These are phyloP conservation scores for Wickerhamiella vanderwaltii DNA, from an alignment of 805 yeast genomes.

Conservation along the genomic window DNA sequence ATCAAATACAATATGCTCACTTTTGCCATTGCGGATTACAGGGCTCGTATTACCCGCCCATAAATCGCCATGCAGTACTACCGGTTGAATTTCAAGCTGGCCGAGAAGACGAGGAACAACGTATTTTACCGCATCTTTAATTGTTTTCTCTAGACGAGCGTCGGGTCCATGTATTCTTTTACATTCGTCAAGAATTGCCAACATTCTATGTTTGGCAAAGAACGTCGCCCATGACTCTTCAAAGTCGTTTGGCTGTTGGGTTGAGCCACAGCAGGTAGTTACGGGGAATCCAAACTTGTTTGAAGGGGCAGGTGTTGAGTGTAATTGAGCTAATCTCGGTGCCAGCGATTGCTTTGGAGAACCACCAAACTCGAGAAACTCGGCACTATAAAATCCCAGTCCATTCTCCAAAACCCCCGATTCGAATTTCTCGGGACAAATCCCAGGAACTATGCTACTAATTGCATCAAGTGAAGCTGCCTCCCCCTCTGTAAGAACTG, in stretches of 20 bases:
- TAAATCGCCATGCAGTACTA: not conserved
- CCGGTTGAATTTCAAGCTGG: not conserved
- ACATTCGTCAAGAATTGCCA: not conserved
- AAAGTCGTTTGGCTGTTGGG: not conserved
- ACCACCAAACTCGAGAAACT: not conserved
- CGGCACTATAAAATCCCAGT: not conserved
- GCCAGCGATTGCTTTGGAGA: not conserved
- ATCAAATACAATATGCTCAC: not conserved
- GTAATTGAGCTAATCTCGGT: not conserved
- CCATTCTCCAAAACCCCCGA: not conserved
- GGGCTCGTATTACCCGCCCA: not conserved
- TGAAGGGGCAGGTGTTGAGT: not conserved
- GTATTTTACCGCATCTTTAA: not conserved
- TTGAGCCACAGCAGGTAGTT: not conserved
- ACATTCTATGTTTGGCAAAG: not conserved
- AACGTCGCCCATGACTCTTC: not conserved
- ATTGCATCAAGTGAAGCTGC: not conserved
- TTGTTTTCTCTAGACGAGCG: not conserved
- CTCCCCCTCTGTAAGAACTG: not conserved
- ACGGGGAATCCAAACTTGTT: not conserved
- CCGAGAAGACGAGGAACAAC: not conserved
- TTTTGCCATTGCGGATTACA: not conserved
- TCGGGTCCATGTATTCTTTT: too few relatives aligned
- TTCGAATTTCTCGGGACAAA: not conserved
- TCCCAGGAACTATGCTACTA: not conserved